Evolutionary conservation across 2,329 filamentous ascomycete species (phyloP), one percentile per base, ranked within the genome.

Genomic region (Clonostachys rhizophaga): DNA sequence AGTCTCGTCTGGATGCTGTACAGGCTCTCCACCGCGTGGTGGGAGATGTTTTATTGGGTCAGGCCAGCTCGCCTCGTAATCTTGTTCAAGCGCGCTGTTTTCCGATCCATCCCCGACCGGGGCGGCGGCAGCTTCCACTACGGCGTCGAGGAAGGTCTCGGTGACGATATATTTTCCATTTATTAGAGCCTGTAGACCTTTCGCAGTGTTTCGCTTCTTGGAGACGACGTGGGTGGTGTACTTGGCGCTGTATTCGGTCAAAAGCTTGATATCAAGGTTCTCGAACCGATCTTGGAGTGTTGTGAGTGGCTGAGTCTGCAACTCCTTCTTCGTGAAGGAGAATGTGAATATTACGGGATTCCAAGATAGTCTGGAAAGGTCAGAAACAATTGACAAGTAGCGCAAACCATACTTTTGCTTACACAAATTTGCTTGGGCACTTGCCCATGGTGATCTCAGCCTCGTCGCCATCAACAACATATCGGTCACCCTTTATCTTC

Each of bases 211-310:
- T 43, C 94, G 80, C 67, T 95, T 96, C 63, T 84, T 88, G 8
- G 89, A 84, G 34, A 97, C 83, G 11, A 95, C 87, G 64, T 97
- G 91, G 0, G 92, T 96, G 0, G 92, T 96, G 30, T 78, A 70
- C 14, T 71, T 76, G 24, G 77, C 69, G 20, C 87, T 70, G 63
- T 90, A 96, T 5, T 91, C 84, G 40, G 80, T 74, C 13, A 87
- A 71, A 13, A 90, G 84, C 64, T 96, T 97, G 64, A 97, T 85
- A 60, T 96, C 94, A n/a, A 95, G 75, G 41, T 85, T 80, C 61
- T 95, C 90, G 16, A 97, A 79, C 46, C 77, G 77, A 34, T 78
- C 69, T 51, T 81, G 81, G 24, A 91, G 76, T 16, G 71, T 71
- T 3, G 72, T 68, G 47, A 91, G 72, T 2, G 85, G 81, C 55